Evolutionary conservation across 2,329 filamentous ascomycete species (phyloP).

Genomic region (Trichoderma sp.): DNA sequence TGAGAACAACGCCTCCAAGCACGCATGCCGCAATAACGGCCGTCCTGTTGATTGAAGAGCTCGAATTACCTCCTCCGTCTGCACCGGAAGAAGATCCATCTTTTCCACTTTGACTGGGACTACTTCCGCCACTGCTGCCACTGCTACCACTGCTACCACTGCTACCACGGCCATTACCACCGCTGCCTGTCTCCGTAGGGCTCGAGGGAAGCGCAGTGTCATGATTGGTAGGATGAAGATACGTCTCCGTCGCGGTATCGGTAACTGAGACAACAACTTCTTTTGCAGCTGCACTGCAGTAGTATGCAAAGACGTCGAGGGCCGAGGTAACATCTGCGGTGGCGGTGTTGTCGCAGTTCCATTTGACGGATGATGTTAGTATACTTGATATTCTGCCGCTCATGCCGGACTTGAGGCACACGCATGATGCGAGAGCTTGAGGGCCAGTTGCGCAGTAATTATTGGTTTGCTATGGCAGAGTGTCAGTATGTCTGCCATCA

Average conservation of each 20-base stretch:
- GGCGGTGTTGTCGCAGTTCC: slow-evolving; percentile 47
- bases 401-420: slow-evolving; percentile 54
- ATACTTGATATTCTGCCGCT: slow-evolving; percentile 44
- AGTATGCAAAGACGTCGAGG: slow-evolving; percentile 47
- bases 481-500: background rate
- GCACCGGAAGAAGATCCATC: background rate
- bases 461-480: slow-evolving; percentile 33
- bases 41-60: slow-evolving; percentile 33
- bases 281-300: slow-evolving; percentile 52
- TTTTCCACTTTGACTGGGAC: slow-evolving; percentile 12
- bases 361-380: slow-evolving; percentile 49
- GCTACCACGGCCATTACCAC: slow-evolving; percentile 30
- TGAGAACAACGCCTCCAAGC: slow-evolving; percentile 32
- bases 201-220: slow-evolving; percentile 23
- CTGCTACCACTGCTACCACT: slow-evolving; percentile 31
- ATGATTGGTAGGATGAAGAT: slow-evolving; percentile 27
- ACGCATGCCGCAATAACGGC: slow-evolving; percentile 40
- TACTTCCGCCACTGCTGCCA: slow-evolving; percentile 17
- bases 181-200: slow-evolving; percentile 24
- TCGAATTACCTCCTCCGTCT: slow-evolving; percentile 21
- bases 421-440: slow-evolving; percentile 54
- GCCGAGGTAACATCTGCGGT: slow-evolving; percentile 50
- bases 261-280: slow-evolving; percentile 46
- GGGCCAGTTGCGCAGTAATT: slow-evolving; percentile 49
- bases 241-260: slow-evolving; percentile 37